A percentile compares a stretch with the other conserved stretches of the same genome.
phyloP scores from a whole-genome alignment of 768 basidiomycete species.

The Hysterangium stoloniferum region DNA sequence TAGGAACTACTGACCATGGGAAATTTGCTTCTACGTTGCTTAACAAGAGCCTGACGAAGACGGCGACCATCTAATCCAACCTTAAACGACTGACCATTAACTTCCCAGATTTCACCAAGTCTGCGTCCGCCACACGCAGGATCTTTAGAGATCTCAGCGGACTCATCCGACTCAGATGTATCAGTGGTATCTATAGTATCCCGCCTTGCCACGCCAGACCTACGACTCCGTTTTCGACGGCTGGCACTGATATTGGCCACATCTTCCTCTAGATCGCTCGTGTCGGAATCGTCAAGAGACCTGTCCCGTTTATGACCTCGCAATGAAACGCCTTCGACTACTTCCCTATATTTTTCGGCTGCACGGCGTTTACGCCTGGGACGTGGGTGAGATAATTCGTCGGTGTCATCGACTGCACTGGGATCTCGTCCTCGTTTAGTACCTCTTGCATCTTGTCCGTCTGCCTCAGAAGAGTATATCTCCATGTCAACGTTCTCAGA shows the following conservation, averaged over 20 bases:
- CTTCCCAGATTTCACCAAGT: slow-evolving; percentile 74
- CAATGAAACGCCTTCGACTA: slow-evolving; percentile 21
- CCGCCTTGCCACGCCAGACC: not conserved
- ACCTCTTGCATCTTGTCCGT: slow-evolving; percentile 35
- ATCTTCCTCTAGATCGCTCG: slow-evolving; percentile 19
- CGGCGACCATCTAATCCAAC: slow-evolving; percentile 63
- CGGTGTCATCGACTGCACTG: slow-evolving; percentile 29
- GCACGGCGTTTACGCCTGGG: slow-evolving; percentile 17
- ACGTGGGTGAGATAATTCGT: slow-evolving; percentile 7
- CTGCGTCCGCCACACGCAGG: slow-evolving; percentile 47
- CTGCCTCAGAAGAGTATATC: slow-evolving; percentile 22
- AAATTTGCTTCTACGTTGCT: slow-evolving; percentile 61
- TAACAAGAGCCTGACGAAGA: slow-evolving; percentile 62
- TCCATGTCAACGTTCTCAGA: slow-evolving; percentile 15
- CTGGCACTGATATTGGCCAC: slow-evolving; percentile 21
- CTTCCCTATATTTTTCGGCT: slow-evolving; percentile 25
- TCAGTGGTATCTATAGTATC: not conserved
- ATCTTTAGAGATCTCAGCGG: slow-evolving; percentile 39
- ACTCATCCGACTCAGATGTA: slow-evolving; percentile 25
- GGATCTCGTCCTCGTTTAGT: slow-evolving; percentile 59
- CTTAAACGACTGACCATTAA: slow-evolving; percentile 61
- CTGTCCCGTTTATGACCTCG: slow-evolving; percentile 6
- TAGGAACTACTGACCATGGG: slow-evolving; percentile 50
- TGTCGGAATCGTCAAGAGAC: slow-evolving; percentile 13
- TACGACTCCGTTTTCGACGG: not conserved